Percentiles rank a stretch among this genome's conserved stretches.
Conservation (phyloP, 2,329 filamentous ascomycete genomes). For the Epicoccum nigrum region DNA sequence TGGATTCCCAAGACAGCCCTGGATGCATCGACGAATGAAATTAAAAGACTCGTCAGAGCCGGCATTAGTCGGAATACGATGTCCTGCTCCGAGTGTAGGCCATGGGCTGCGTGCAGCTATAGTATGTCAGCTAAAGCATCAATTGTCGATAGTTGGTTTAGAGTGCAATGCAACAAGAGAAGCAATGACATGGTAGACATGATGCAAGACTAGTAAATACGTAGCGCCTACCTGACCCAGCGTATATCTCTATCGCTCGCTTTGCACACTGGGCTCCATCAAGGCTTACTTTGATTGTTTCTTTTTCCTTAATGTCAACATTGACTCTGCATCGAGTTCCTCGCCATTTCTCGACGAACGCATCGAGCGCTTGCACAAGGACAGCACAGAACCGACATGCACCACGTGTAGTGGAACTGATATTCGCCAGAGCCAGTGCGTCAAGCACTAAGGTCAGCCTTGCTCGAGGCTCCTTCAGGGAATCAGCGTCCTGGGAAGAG, state of each 20-base stretch:
- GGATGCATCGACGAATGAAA: slow-evolving; percentile 41
- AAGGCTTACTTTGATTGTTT: slow-evolving; percentile 32
- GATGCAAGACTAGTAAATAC: too few species aligned
- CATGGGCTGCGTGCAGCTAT: slow-evolving; percentile 38
- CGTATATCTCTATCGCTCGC: slow-evolving; percentile 37
- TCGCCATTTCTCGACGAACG: slow-evolving; percentile 38
- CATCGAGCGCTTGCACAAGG: slow-evolving; percentile 35
- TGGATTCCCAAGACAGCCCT: slow-evolving; percentile 40
- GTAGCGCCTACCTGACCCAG: slow-evolving; percentile 32
- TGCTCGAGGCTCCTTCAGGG: slow-evolving; percentile 21
- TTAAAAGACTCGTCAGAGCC: slow-evolving; percentile 44
- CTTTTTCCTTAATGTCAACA: slow-evolving; percentile 37
- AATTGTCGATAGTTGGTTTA: neutral
- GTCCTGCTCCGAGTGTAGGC: slow-evolving; percentile 39
- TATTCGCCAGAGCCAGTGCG: slow-evolving; percentile 28
- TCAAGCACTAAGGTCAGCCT: slow-evolving; percentile 36
- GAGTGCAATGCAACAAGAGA: neutral
- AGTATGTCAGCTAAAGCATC: neutral
- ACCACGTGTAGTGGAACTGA: slow-evolving; percentile 19
- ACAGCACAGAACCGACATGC: slow-evolving; percentile 40
- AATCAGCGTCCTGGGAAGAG: slow-evolving; percentile 29
- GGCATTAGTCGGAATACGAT: slow-evolving; percentile 37
- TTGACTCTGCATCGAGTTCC: slow-evolving; percentile 26
- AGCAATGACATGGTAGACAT: neutral
- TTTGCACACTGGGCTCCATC: slow-evolving; percentile 32